phyloP scores from a whole-genome alignment of 768 basidiomycete genomes.

The Rhizopogon roseolus region DNA sequence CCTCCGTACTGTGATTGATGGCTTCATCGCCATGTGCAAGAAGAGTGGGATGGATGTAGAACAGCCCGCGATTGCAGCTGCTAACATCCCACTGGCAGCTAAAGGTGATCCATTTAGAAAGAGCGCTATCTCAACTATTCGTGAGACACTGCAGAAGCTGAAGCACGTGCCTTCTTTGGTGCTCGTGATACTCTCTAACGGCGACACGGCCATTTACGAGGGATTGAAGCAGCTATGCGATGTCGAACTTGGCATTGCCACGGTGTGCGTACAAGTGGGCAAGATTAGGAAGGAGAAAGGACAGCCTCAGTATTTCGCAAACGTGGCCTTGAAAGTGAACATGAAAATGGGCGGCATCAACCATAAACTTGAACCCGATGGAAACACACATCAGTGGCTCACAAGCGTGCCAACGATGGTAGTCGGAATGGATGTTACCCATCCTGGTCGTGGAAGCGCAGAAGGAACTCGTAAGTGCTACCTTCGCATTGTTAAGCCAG shows the following conservation, averaged over 20 bases:
- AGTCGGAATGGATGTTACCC: conserved; percentile 65
- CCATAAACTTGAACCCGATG: conserved; percentile 39
- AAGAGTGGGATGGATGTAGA: conserved; percentile 56
- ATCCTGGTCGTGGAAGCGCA: conserved; percentile 72
- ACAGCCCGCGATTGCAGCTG: conserved; percentile 34
- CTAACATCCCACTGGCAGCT: conserved; percentile 45
- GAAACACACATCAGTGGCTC: conserved; percentile 33
- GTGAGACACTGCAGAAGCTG: conserved; percentile 29
- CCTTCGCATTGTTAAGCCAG: neutral
- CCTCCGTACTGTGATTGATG: conserved; percentile 39
- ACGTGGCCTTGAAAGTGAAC: conserved; percentile 52
- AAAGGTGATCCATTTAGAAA: conserved; percentile 50
- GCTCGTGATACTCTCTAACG: conserved; percentile 42
- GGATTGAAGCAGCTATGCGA: conserved; percentile 51
- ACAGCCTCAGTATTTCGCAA: conserved; percentile 48
- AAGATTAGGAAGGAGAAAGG: conserved; percentile 70
- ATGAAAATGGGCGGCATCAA: conserved; percentile 54
- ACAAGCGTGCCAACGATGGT: conserved; percentile 41
- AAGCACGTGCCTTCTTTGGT: conserved; percentile 38
- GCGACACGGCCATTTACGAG: conserved; percentile 46
- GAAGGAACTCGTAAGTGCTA: conserved; percentile 35
- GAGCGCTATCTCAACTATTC: conserved; percentile 43
- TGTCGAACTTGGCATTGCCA: conserved; percentile 43
- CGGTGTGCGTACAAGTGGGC: conserved; percentile 67
- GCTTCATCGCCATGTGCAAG: conserved; percentile 59